These are phyloP conservation scores for Naganishia kalamii DNA, from an alignment of 768 basidiomycete genomes.

Conservation along the genomic window DNA sequence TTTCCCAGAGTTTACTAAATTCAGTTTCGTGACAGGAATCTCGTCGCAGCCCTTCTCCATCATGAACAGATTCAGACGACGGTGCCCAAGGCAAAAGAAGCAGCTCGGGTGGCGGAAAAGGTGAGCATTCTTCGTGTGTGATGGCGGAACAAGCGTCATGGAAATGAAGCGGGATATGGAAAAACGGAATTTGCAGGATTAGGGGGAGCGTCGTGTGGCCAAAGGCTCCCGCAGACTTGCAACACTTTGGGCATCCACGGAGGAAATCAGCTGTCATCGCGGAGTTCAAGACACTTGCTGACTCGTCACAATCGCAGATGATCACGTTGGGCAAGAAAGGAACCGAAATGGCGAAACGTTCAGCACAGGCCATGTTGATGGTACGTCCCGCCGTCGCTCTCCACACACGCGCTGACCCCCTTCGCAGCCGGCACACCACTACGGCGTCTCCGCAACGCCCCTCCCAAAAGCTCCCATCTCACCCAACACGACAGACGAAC, in stretches of 20 bases:
- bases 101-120: constrained; percentile 88
- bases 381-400: constrained; percentile 30
- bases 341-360: constrained; percentile 60
- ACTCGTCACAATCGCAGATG: constrained; percentile 48
- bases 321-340: constrained; percentile 89
- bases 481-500: constrained; percentile 28
- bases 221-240: background rate
- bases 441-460: constrained; percentile 9
- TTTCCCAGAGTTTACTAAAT: too few species aligned
- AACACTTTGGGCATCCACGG: background rate
- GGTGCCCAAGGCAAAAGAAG: constrained; percentile 84
- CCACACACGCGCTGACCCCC: constrained; percentile 17
- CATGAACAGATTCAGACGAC: constrained; percentile 96
- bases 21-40: constrained; percentile 59
- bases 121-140: constrained; percentile 46
- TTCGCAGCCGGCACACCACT: constrained; percentile 24
- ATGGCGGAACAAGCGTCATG: background rate
- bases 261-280: background rate
- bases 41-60: constrained; percentile 87
- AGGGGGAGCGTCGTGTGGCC: background rate
- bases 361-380: constrained; percentile 73
- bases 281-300: background rate
- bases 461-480: constrained; percentile 39
- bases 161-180: background rate
- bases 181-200: background rate